Percentiles rank a stretch among this genome's conserved stretches.
These are phyloP conservation scores for Echinochloa phyllopogon DNA, from an alignment of 176 grass and related monocot genomes.

Conservation along the genomic window DNA sequence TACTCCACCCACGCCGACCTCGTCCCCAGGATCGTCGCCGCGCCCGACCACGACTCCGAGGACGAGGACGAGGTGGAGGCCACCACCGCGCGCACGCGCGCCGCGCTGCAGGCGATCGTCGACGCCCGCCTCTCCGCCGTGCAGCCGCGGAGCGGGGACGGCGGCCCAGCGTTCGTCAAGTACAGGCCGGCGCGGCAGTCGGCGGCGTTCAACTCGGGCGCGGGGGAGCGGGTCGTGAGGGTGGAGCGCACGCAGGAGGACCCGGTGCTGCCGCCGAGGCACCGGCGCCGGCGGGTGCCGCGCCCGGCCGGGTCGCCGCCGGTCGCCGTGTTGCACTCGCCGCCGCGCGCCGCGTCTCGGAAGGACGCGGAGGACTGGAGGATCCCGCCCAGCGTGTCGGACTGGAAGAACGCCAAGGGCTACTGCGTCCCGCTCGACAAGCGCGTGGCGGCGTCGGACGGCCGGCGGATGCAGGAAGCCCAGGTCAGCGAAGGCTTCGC, in stretches of 20 bases:
- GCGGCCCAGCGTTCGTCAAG: slow-evolving; percentile 52
- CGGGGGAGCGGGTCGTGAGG: slow-evolving; percentile 42
- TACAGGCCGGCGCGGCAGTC: slow-evolving; percentile 55
- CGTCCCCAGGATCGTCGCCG: slow-evolving; percentile 36
- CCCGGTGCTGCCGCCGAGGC: slow-evolving; percentile 42
- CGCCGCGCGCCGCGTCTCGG: slow-evolving; percentile 29
- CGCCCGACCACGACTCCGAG: background rate
- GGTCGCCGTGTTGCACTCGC: slow-evolving; percentile 44
- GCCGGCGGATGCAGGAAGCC: slow-evolving; percentile 32
- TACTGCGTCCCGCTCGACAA: slow-evolving; percentile 60
- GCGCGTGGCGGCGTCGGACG: slow-evolving; percentile 38
- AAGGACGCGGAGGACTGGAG: slow-evolving; percentile 48
- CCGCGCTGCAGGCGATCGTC: slow-evolving; percentile 43
- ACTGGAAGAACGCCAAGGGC: slow-evolving; percentile 56
- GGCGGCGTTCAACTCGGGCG: slow-evolving; percentile 47
- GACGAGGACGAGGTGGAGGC: slow-evolving; percentile 34
- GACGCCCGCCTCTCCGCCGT: slow-evolving; percentile 43
- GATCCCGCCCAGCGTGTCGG: slow-evolving; percentile 44
- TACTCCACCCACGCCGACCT: slow-evolving; percentile 54
- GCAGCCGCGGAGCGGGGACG: slow-evolving; percentile 28
- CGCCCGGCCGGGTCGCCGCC: slow-evolving; percentile 25
- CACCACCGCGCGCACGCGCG: slow-evolving; percentile 40
- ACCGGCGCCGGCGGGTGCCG: slow-evolving; percentile 39
- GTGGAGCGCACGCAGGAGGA: slow-evolving; percentile 31
- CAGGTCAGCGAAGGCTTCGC: slow-evolving; percentile 49